Base-by-base conservation (phyloP, 2,329 filamentous ascomycete genomes). In the Colletotrichum agaves region DNA sequence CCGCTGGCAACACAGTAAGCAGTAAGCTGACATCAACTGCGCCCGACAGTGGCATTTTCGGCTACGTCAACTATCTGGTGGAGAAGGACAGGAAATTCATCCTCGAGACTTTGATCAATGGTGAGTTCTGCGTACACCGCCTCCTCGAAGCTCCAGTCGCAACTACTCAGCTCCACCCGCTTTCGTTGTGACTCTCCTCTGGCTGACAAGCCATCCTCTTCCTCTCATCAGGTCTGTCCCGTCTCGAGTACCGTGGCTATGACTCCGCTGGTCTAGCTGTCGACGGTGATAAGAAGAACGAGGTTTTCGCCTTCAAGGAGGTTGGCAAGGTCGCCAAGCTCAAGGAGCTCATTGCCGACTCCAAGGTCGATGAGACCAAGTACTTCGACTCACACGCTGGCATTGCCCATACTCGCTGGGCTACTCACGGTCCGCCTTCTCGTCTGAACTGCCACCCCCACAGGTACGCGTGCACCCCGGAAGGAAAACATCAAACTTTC, bases 321-420 rank as follows among this genome's bases (percentile, higher is more conserved):
- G 96, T 99, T 71, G 96, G 96, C 86, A 99, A 99, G 90, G 96
- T 99, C 70, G 93, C 91, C 80, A 97, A 97, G 85, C 88, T 99
- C 79, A 97, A 93, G 88, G 86, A 94, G 84, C 91, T 98, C 81
- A 95, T 98, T 75, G 93, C 91, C 63, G 89, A 93, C 79, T 86
- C 89, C 78, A 88, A 93, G 77, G 87, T 94, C 82, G 93, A 99
- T 82, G 85, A 94, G 75, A 92, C 88, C 81, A 97, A 97, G 87
- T 88, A 94, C 78, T 98, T 98, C 80, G 96, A 98, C 83, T 98
- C 94, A 78, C 96, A 99, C 85, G 94, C 93, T 78, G 96, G 95
- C 80, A 98, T 99, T 85, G 93, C 96, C 80, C 96, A 99, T 90
- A 99, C 96, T 72, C 90, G 96, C 81, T 99, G 96, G 96, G 96